phyloP scores from a whole-genome alignment of 305 asterid genomes.

The Rubia peregrina region DNA sequence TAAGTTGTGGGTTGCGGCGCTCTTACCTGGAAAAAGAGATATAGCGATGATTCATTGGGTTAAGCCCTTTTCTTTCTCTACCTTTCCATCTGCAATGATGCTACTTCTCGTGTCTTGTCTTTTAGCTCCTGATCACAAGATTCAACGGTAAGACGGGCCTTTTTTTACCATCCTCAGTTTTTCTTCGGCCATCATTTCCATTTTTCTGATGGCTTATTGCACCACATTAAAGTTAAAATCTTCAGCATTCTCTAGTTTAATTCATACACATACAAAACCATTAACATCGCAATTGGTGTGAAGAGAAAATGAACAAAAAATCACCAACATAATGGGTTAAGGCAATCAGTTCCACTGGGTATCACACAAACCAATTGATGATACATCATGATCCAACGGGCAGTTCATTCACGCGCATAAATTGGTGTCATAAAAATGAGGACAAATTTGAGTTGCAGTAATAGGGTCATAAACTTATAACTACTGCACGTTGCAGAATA shows the following conservation, averaged over 20 bases:
- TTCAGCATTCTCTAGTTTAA: neutral
- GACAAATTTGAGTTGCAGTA: too few relatives aligned
- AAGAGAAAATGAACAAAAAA: neutral
- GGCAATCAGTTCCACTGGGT: neutral
- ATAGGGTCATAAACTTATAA: too few relatives aligned
- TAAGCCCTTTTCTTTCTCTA: conserved; percentile 79
- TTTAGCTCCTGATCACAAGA: conserved; percentile 83
- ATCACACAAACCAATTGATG: neutral
- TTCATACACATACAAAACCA: neutral
- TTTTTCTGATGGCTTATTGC: conserved; percentile 81
- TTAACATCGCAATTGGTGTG: neutral
- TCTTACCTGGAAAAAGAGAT: too few relatives aligned
- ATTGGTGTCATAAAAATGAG: too few relatives aligned
- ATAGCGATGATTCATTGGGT: too few relatives aligned
- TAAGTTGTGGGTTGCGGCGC: too few relatives aligned
- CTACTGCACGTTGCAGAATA: too few relatives aligned
- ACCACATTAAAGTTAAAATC: too few relatives aligned
- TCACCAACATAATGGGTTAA: neutral
- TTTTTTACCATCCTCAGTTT: conserved; percentile 73
- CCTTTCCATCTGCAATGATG: too few relatives aligned
- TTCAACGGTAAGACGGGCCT: conserved; percentile 62
- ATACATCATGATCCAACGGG: neutral
- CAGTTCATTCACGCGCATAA: neutral
- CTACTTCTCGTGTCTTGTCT: conserved; percentile 81
- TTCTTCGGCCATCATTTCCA: conserved; percentile 86